phyloP scores from a whole-genome alignment of 2,329 filamentous ascomycete genomes.

The Phialophora expanda region DNA sequence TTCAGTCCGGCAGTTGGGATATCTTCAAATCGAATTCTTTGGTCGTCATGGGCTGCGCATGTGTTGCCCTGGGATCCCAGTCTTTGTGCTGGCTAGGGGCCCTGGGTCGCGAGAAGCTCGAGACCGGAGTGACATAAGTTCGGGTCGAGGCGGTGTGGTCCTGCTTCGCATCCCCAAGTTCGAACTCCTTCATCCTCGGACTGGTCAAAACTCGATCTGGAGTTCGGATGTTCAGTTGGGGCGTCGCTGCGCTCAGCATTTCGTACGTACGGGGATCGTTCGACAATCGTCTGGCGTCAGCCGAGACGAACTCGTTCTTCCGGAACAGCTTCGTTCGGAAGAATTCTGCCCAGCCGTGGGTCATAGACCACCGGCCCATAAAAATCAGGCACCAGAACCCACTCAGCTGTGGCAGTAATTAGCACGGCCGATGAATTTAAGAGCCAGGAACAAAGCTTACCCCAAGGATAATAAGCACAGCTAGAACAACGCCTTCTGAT shows the following conservation, averaged over 20 bases:
- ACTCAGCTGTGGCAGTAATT: conserved; percentile 64
- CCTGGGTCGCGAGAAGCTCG: conserved; percentile 57
- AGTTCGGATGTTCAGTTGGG: conserved; percentile 41
- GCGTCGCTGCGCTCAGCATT: conserved; percentile 62
- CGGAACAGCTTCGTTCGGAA: conserved; percentile 55
- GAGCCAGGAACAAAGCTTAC: conserved; percentile 57
- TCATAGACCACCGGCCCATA: conserved; percentile 82
- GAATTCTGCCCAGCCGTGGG: conserved; percentile 79
- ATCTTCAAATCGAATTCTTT: conserved; percentile 14
- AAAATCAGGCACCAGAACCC: conserved; percentile 85
- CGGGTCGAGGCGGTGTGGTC: conserved; percentile 53
- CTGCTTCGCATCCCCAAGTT: conserved; percentile 38
- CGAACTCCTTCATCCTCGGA: conserved; percentile 35
- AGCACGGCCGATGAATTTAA: conserved; percentile 35
- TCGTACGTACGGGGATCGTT: conserved; percentile 73
- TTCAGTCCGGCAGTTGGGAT: neutral
- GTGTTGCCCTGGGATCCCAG: conserved; percentile 35
- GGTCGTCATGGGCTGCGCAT: conserved; percentile 24
- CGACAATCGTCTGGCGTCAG: conserved; percentile 73
- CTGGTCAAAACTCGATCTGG: conserved; percentile 40
- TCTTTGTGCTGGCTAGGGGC: conserved; percentile 44
- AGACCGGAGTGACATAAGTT: conserved; percentile 53
- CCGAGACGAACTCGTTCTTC: conserved; percentile 82
- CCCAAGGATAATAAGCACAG: conserved; percentile 80
- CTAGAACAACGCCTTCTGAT: conserved; percentile 75